Evolutionary conservation across 495 filamentous ascomycete genomes (phyloP).

Genomic region (Penicillium verhagenii): DNA sequence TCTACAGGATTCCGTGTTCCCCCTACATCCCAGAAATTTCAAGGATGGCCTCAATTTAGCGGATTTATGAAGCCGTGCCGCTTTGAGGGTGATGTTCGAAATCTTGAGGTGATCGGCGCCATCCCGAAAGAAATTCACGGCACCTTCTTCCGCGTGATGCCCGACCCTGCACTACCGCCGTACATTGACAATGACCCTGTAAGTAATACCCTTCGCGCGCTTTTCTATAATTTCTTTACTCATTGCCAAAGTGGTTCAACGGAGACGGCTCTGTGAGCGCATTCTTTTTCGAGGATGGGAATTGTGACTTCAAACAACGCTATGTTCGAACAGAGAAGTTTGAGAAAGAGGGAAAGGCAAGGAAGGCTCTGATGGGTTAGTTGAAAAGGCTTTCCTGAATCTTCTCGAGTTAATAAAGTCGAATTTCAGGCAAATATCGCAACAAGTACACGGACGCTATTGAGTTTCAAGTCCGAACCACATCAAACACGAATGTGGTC

Average conservation of each 20-base stretch:
- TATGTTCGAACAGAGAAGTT: slow-evolving; percentile 56
- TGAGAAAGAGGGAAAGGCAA: slow-evolving; percentile 36
- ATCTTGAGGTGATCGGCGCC: slow-evolving; percentile 20
- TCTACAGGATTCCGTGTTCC: no score
- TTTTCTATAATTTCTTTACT: no score
- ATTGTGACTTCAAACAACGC: slow-evolving; percentile 48
- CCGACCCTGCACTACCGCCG: slow-evolving; percentile 28
- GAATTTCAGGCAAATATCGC: slow-evolving; percentile 50
- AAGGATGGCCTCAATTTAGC: slow-evolving; percentile 16
- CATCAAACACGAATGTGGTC: slow-evolving; percentile 56
- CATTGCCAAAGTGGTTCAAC: slow-evolving; percentile 31
- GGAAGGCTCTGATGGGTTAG: slow-evolving; percentile 38
- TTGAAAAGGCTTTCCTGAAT: no score
- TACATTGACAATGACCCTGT: slow-evolving; percentile 19
- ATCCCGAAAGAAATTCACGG: slow-evolving; percentile 35
- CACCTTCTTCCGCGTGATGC: slow-evolving; percentile 28
- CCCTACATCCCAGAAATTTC: slow-evolving; percentile 27
- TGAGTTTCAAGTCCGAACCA: slow-evolving; percentile 46
- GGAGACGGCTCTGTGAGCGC: slow-evolving; percentile 49
- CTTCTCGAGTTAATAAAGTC: no score
- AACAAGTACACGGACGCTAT: slow-evolving; percentile 56
- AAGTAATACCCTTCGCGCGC: no score
- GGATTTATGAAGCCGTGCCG: slow-evolving; percentile 23
- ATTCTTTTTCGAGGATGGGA: slow-evolving; percentile 50
- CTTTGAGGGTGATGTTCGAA: slow-evolving; percentile 16